Conservation (phyloP, 805 yeast species). For the Starmerella gropengiesseri region DNA sequence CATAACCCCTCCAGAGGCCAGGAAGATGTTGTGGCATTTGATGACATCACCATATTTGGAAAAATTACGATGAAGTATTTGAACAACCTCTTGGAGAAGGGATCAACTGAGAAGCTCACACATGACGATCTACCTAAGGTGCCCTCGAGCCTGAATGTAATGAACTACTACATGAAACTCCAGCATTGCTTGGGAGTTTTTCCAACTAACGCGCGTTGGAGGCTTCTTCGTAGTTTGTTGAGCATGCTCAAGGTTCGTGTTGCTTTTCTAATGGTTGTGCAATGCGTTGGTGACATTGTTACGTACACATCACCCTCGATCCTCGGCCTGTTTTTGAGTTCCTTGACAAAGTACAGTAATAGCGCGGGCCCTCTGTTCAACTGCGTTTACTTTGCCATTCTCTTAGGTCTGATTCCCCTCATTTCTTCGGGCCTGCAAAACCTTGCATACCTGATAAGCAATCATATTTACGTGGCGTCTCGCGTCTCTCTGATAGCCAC, state of each 20-base stretch:
- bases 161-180: conserved; percentile 14
- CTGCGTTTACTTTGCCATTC: conserved; percentile 19
- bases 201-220: conserved; percentile 8
- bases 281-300: conserved; percentile 9
- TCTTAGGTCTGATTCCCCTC: conserved; percentile 21
- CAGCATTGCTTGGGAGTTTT: conserved; percentile 4
- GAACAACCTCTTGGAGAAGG: conserved; percentile 15
- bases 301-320: conserved; percentile 18
- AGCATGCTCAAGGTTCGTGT: conserved; percentile 5
- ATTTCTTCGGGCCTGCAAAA: conserved; percentile 16
- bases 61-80: conserved; percentile 20
- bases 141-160: conserved; percentile 20
- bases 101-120: conserved; percentile 10
- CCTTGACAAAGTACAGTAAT: conserved; percentile 13
- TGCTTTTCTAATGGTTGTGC: conserved; percentile 11
- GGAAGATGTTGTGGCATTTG: conserved; percentile 8
- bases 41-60: conserved; percentile 20
- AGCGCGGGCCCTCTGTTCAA: conserved; percentile 19
- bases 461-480: conserved; percentile 14
- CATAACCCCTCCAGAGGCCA: conserved; percentile 6
- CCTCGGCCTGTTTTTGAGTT: conserved; percentile 19
- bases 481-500: conserved; percentile 42
- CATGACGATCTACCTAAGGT: conserved; percentile 22
- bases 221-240: conserved; percentile 17
- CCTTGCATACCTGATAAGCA: conserved; percentile 13